Evolutionary conservation across 2,329 filamentous ascomycete genomes (phyloP).

Genomic region (Colletotrichum sp.): DNA sequence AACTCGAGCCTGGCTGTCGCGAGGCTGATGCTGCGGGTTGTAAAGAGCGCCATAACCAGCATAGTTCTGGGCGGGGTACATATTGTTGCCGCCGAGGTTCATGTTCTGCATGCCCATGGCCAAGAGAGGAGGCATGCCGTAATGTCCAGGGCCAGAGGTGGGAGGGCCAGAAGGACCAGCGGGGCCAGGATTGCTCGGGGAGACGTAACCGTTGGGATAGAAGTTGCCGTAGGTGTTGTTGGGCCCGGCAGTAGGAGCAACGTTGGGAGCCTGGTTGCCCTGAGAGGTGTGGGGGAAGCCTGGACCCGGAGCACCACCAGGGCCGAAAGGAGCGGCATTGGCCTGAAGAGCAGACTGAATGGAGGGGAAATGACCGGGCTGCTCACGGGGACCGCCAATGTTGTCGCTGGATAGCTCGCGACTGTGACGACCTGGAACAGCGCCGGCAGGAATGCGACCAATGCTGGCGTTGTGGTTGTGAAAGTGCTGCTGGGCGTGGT

Average conservation of each 20-base stretch:
- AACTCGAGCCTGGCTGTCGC: slow-evolving; percentile 78
- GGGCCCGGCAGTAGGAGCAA: not conserved
- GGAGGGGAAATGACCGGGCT: slow-evolving; percentile 57
- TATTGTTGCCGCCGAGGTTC: slow-evolving; percentile 46
- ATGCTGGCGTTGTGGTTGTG: slow-evolving; percentile 84
- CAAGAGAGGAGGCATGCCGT: slow-evolving; percentile 65
- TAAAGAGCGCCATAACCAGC: slow-evolving; percentile 60
- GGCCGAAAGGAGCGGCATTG: slow-evolving; percentile 80
- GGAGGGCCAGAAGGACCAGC: not conserved
- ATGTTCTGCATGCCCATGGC: slow-evolving; percentile 73
- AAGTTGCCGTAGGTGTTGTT: slow-evolving; percentile 10
- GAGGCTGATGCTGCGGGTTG: slow-evolving; percentile 58
- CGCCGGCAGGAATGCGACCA: slow-evolving; percentile 76
- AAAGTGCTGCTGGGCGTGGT: slow-evolving; percentile 66
- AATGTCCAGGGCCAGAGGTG: slow-evolving; percentile 21
- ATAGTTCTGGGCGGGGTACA: slow-evolving; percentile 65
- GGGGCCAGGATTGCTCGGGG: slow-evolving; percentile 9
- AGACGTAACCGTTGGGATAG: slow-evolving; percentile 13
- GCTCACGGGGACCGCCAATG: slow-evolving; percentile 45
- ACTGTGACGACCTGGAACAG: slow-evolving; percentile 70
- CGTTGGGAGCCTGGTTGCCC: slow-evolving; percentile 26
- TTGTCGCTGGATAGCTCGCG: slow-evolving; percentile 69
- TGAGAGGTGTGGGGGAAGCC: slow-evolving; percentile 25
- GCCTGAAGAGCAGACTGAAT: slow-evolving; percentile 79
- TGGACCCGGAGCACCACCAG: slow-evolving; percentile 50